These are phyloP conservation scores for Aspergillus eucalypticola DNA, from an alignment of 2,329 filamentous ascomycete species.

Conservation along the genomic window DNA sequence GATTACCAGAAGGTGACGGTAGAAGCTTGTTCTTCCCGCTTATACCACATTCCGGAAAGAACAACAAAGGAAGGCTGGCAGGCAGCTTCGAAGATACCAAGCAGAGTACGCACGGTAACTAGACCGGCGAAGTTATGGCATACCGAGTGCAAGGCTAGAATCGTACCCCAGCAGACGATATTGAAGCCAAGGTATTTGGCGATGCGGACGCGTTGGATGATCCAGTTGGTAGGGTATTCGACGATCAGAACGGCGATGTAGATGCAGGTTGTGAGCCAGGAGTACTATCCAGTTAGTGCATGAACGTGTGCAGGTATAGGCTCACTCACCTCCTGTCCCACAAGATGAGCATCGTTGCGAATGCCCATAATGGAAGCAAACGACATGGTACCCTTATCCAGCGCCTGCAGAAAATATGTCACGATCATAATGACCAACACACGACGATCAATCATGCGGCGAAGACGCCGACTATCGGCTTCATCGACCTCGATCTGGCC, in stretches of 20 bases:
- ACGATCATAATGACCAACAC: conserved; percentile 70
- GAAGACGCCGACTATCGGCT: conserved; percentile 63
- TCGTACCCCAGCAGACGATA: conserved; percentile 64
- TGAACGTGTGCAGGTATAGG: too few species aligned
- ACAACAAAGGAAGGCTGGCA: conserved; percentile 70
- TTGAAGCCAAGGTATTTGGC: conserved; percentile 66
- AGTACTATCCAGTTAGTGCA: conserved; percentile 51
- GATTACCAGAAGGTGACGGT: conserved; percentile 67
- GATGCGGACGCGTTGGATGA: conserved; percentile 64
- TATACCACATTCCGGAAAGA: conserved; percentile 70
- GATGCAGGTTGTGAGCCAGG: conserved; percentile 72
- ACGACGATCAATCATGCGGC: conserved; percentile 65
- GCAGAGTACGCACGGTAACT: conserved; percentile 62
- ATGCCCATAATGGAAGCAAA: conserved; percentile 47
- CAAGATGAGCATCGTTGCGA: conserved; percentile 50
- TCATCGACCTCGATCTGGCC: conserved; percentile 58
- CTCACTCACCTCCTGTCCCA: conserved; percentile 34
- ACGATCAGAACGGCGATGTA: conserved; percentile 71
- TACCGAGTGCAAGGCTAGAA: conserved; percentile 62
- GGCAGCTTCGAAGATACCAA: conserved; percentile 70
- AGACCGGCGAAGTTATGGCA: conserved; percentile 62
- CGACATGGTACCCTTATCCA: conserved; percentile 46
- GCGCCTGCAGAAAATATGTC: conserved; percentile 68
- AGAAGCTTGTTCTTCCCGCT: conserved; percentile 65
- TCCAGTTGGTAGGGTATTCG: conserved; percentile 71